Conservation (phyloP, 306 rosid genomes). For the Carpinus viminea region DNA sequence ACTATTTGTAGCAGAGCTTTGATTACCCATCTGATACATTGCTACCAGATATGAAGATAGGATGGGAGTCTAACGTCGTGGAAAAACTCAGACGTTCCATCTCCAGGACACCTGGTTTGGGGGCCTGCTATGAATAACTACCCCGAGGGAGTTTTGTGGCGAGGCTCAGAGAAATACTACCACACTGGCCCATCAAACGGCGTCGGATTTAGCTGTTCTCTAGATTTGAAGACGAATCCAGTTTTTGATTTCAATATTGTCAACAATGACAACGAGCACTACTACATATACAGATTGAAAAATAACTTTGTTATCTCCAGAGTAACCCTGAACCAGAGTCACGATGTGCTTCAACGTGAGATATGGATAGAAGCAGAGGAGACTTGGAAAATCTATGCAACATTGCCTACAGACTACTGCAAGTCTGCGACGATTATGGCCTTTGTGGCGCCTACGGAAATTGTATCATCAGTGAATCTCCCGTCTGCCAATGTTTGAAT, state of each 20-base stretch:
- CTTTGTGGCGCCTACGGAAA: conserved; percentile 47
- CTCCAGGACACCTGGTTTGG: conserved; percentile 44
- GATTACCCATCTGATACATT: conserved; percentile 63
- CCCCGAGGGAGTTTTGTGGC: conserved; percentile 41
- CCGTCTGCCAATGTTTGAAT: conserved; percentile 47
- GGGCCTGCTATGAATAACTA: conserved; percentile 28
- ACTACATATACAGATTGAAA: conserved; percentile 38
- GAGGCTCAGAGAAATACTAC: conserved; percentile 28
- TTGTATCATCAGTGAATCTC: conserved; percentile 37
- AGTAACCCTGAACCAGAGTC: conserved; percentile 44
- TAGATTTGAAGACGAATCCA: conserved; percentile 29
- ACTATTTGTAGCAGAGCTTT: conserved; percentile 58
- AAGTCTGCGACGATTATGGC: conserved; percentile 48
- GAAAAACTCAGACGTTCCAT: conserved; percentile 52
- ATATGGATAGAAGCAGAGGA: conserved; percentile 41
- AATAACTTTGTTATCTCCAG: conserved; percentile 40
- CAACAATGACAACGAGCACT: conserved; percentile 40
- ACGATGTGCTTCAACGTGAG: conserved; percentile 22
- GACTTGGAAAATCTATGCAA: conserved; percentile 39
- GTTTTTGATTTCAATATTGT: conserved; percentile 34
- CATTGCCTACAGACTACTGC: conserved; percentile 37
- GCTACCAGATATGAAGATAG: conserved; percentile 60
- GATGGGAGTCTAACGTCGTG: conserved; percentile 51
- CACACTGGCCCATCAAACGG: conserved; percentile 58
- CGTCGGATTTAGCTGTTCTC: conserved; percentile 37